phyloP scores from a whole-genome alignment of 768 basidiomycete genomes.

The Phanerochaete carnosa region DNA sequence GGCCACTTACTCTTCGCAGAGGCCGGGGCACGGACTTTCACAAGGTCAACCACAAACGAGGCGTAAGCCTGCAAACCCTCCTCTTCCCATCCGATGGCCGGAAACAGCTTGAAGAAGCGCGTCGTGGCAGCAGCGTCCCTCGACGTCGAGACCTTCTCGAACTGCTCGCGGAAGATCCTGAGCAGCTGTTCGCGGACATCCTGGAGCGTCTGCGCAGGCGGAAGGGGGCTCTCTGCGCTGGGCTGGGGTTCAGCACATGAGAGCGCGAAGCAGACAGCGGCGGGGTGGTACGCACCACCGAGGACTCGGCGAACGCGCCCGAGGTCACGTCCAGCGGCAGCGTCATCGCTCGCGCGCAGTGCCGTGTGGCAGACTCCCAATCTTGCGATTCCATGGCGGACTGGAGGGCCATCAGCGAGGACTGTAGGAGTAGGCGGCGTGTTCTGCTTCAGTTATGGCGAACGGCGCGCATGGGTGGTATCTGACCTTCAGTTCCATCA shows the following conservation, averaged over 20 bases:
- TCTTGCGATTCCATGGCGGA: slow-evolving; percentile 74
- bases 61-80: slow-evolving; percentile 93
- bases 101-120: slow-evolving; percentile 96
- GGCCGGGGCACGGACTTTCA: slow-evolving; percentile 71
- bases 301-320: slow-evolving; percentile 81
- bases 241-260: slow-evolving; percentile 52
- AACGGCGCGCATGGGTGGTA: slow-evolving; percentile 1
- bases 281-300: slow-evolving; percentile 54
- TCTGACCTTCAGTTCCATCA: slow-evolving; percentile 90
- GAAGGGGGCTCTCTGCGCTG: slow-evolving; percentile 81
- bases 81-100: slow-evolving; percentile 88
- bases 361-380: slow-evolving; percentile 93
- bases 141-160: slow-evolving; percentile 74
- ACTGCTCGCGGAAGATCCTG: slow-evolving; percentile 72
- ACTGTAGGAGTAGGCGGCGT: slow-evolving; percentile 35
- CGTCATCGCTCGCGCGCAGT: slow-evolving; percentile 88
- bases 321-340: slow-evolving; percentile 74
- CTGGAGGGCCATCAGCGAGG: slow-evolving; percentile 57
- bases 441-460: neutral
- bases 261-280: neutral
- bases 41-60: slow-evolving; percentile 87
- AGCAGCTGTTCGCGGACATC: slow-evolving; percentile 73
- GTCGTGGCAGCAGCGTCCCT: slow-evolving; percentile 86
- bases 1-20: slow-evolving; percentile 72
- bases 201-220: slow-evolving; percentile 81